Conservation (phyloP, 2,329 filamentous ascomycete genomes). For the Trichoderma gracile region DNA sequence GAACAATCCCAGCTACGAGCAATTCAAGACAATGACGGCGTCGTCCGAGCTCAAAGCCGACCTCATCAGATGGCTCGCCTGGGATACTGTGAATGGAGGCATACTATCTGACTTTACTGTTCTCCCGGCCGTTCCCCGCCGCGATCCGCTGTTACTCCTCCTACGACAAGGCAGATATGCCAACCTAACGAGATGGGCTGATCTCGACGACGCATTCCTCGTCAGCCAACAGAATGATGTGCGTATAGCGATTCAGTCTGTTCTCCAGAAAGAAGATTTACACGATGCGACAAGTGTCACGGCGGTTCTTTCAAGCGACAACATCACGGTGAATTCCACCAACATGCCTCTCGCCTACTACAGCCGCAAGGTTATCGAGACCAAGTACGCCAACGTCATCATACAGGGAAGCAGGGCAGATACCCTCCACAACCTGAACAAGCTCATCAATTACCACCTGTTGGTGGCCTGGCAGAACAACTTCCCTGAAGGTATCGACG, state of each 20-base stretch:
- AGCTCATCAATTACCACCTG: constrained; percentile 80
- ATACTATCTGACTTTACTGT: constrained; percentile 77
- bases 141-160: constrained; percentile 70
- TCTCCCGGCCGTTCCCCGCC: constrained; percentile 77
- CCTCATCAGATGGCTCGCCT: constrained; percentile 84
- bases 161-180: constrained; percentile 76
- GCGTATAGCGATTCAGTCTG: constrained; percentile 60
- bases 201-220: constrained; percentile 70
- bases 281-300: constrained; percentile 64
- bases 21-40: constrained; percentile 64
- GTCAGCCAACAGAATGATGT: constrained; percentile 67
- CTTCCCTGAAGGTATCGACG: constrained; percentile 74
- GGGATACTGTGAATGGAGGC: constrained; percentile 86
- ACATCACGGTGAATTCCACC: constrained; percentile 65
- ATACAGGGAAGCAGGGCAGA: constrained; percentile 51
- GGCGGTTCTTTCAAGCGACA: constrained; percentile 57
- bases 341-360: constrained; percentile 78
- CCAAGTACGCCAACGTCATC: constrained; percentile 68
- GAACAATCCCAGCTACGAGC: constrained; percentile 75
- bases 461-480: constrained; percentile 81
- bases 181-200: constrained; percentile 71
- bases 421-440: constrained; percentile 66
- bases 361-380: constrained; percentile 59
- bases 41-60: constrained; percentile 65
- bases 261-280: constrained; percentile 56